These are phyloP conservation scores for Beauveria australis DNA, from an alignment of 2,329 filamentous ascomycete species.

Conservation along the genomic window DNA sequence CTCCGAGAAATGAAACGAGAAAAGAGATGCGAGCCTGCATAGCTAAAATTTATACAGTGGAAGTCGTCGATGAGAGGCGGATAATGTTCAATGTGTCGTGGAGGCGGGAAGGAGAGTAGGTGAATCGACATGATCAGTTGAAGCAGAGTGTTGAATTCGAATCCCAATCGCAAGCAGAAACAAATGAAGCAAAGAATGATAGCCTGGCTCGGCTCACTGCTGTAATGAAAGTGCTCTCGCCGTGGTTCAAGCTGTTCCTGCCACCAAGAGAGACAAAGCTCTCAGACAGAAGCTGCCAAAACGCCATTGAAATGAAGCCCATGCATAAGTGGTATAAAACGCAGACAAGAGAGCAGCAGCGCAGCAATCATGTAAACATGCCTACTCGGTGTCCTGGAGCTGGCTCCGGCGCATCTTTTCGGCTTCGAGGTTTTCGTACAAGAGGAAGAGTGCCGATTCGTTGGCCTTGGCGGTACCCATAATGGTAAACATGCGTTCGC, in stretches of 20 bases:
- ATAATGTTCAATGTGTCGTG: conserved; percentile 17
- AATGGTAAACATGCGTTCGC: conserved; percentile 99
- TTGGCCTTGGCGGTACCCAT: conserved; percentile 92
- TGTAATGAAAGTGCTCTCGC: conserved; percentile 27
- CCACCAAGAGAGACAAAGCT: conserved; percentile 35
- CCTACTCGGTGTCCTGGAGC: conserved; percentile 48
- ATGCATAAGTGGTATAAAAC: conserved; percentile 21
- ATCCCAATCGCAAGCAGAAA: not conserved
- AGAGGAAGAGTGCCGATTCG: conserved; percentile 87
- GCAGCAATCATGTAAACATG: conserved; percentile 12
- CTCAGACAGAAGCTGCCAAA: conserved; percentile 39
- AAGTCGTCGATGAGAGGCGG: conserved; percentile 5
- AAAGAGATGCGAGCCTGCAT: conserved; percentile 5
- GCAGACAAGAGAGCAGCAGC: conserved; percentile 12
- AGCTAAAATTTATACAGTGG: conserved; percentile 10
- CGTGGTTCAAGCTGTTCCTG: conserved; percentile 28
- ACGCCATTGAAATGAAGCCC: conserved; percentile 37
- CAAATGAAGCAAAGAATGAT: conserved; percentile 9
- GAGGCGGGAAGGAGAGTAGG: conserved; percentile 15
- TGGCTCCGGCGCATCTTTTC: conserved; percentile 98
- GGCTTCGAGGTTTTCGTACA: conserved; percentile 97
- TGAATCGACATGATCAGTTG: not conserved
- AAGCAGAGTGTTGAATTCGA: not conserved
- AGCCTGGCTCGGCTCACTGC: conserved; percentile 3
- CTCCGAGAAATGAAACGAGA: conserved; percentile 9